Evolutionary conservation across 768 basidiomycete species (phyloP).

Genomic region (Antrodiella citrinella): DNA sequence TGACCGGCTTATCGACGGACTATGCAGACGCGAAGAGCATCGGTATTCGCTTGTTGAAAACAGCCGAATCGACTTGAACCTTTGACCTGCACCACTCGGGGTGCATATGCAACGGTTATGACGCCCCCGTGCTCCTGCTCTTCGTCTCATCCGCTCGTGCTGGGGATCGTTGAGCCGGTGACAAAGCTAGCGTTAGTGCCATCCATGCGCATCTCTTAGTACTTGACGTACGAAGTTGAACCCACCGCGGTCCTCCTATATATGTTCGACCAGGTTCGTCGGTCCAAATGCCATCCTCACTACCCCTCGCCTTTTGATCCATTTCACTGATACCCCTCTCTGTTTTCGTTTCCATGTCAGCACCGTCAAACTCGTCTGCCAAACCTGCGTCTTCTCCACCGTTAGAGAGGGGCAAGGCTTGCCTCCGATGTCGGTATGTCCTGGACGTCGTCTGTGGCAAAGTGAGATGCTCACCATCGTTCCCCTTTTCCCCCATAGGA

Average conservation of each 20-base stretch:
- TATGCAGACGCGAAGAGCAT: too few relatives aligned
- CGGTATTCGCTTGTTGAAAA: too few relatives aligned
- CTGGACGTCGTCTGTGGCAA: neutral
- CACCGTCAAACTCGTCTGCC: neutral
- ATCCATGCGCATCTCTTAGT: neutral
- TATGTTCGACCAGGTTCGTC: neutral
- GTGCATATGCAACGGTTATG: too few relatives aligned
- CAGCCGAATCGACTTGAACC: too few relatives aligned
- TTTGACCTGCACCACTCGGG: too few relatives aligned
- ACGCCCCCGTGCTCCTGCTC: too few relatives aligned
- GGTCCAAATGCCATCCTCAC: neutral
- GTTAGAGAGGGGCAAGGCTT: conserved; percentile 43
- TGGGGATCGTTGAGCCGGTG: too few relatives aligned
- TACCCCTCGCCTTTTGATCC: neutral
- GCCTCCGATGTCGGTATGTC: conserved; percentile 42
- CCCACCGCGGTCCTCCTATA: neutral
- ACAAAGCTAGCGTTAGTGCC: too few relatives aligned
- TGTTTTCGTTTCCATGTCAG: neutral
- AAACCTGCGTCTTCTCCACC: conserved; percentile 10
- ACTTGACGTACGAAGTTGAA: neutral
- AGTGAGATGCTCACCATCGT: neutral
- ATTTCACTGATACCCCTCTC: neutral
- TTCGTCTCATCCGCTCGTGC: too few relatives aligned
- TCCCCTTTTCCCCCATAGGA: conserved; percentile 21
- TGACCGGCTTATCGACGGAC: too few relatives aligned